Base-by-base conservation (phyloP, 148 eudicot genomes). In the Simmondsia chinensis region DNA sequence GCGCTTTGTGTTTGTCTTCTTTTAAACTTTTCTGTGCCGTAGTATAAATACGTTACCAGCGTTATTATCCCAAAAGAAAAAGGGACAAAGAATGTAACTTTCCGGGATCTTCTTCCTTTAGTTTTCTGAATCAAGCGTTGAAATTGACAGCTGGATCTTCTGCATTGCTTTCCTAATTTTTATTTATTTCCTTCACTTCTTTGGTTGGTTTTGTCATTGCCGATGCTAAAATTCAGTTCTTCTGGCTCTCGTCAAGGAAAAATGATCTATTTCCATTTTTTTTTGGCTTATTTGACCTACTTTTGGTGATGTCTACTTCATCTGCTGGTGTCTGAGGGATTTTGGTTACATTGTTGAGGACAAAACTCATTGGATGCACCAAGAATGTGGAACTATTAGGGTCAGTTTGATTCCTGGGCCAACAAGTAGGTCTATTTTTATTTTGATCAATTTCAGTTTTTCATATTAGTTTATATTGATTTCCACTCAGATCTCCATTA, bases 1-100 rank as follows among this genome's bases (percentile, higher is more conserved):
- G 32, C 27, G 33, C 19, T 36, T 44, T 44, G 40, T 54, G 50
- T 40, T 18, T 30, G 35, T 29, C 5, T 46, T 46, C 17, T 13
- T 14, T 13, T 12, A 26, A 9, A 47, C 24, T 49, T 12, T 33
- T 8, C 7, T 46, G 36, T 51, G 17, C 37, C 9, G 20, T 2
- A 6, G 7, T 37, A 39, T 45, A 12, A 12, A 39, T 17, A 10
- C 36, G 18, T 46, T 42, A 30, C 46, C 22, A 42, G 5, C n/a
- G 11, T 1, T 22, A 46, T 32, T 27, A 10, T 33, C 9, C 35
- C 10, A 45, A 45, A 29, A 40, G 42, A 9, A 14, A 9, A 30
- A 11, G 14, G 22, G 19, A 26, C n/a, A n/a, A n/a, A n/a, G n/a
- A n/a, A n/a, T n/a, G n/a, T 30, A 50, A 46, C 43, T 46, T 33